phyloP scores from a whole-genome alignment of 2,329 filamentous ascomycete species.

The Hortaea werneckii region DNA sequence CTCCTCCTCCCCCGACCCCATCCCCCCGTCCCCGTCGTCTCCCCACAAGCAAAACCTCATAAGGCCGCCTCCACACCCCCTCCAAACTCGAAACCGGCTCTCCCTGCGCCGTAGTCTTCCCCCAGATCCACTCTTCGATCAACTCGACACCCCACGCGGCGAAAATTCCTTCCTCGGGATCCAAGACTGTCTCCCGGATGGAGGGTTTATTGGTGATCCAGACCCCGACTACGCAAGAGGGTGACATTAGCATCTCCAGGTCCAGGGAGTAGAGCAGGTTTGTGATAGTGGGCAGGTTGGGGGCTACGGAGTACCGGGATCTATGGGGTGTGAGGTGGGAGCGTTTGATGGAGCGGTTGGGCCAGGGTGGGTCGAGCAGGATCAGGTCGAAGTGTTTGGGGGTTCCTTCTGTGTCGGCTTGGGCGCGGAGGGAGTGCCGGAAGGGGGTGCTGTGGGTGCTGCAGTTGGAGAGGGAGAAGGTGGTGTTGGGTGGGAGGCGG shows the following conservation, averaged over 20 bases:
- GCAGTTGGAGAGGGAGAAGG: constrained; percentile 42
- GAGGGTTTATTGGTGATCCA: constrained; percentile 68
- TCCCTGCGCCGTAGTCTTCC: constrained; percentile 58
- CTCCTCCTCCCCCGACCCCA: constrained; percentile 32
- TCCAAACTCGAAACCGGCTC: constrained; percentile 54
- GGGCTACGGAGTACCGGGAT: constrained; percentile 32
- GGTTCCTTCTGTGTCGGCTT: constrained; percentile 33
- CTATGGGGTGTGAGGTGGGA: constrained; percentile 35
- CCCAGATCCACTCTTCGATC: constrained; percentile 66
- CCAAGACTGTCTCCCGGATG: constrained; percentile 45
- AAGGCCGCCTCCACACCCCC: constrained; percentile 60
- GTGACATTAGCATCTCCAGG: constrained; percentile 43
- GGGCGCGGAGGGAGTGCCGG: constrained; percentile 25
- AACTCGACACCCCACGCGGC: constrained; percentile 55
- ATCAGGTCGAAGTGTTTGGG: constrained; percentile 53
- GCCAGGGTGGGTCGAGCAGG: constrained; percentile 71
- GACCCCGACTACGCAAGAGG: constrained; percentile 52
- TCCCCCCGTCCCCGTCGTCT: neutral
- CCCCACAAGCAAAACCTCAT: constrained; percentile 53
- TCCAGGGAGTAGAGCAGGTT: constrained; percentile 33
- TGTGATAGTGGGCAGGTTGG: constrained; percentile 30
- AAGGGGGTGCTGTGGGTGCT: constrained; percentile 24
- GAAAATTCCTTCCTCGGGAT: constrained; percentile 46
- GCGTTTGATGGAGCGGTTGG: constrained; percentile 62
- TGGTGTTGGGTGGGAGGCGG: constrained; percentile 39